These are phyloP conservation scores for Diaporthe nobilis DNA, from an alignment of 2,329 filamentous ascomycete genomes.

Conservation along the genomic window DNA sequence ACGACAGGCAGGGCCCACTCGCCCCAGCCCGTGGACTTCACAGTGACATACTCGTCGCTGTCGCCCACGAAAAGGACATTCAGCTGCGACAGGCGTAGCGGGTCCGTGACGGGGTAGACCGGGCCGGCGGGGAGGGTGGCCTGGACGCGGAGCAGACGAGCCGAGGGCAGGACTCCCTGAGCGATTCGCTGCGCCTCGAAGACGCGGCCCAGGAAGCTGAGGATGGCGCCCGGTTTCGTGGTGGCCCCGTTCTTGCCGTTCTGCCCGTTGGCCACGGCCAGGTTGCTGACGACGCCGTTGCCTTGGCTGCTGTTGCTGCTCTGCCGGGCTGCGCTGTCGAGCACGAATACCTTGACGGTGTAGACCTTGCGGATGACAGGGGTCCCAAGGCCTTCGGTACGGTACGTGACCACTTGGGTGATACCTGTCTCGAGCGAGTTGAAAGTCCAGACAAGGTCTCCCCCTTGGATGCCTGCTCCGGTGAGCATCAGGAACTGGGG, in stretches of 20 bases:
- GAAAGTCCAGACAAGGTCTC: not conserved
- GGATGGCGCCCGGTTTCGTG: not conserved
- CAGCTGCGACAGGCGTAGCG: too few species aligned
- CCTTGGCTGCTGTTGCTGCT: not conserved
- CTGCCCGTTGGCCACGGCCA: not conserved
- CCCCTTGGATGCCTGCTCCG: not conserved
- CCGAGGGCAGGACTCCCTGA: not conserved
- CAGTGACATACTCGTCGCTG: not conserved
- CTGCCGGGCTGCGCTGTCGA: not conserved
- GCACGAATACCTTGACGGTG: not conserved
- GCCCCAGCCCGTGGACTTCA: not conserved
- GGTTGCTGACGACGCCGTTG: not conserved
- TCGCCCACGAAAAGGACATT: too few species aligned
- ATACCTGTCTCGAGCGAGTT: not conserved
- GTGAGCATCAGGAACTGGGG: not conserved
- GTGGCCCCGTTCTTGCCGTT: not conserved
- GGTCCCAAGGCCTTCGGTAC: not conserved
- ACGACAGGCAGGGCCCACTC: not conserved
- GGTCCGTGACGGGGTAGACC: too few species aligned
- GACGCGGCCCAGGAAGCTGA: constrained; percentile 8
- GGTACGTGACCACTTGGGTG: not conserved
- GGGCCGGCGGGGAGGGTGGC: not conserved
- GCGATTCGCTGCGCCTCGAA: not conserved
- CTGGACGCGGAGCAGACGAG: not conserved
- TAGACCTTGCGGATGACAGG: not conserved